phyloP scores from a whole-genome alignment of 768 basidiomycete species.

The Leccinum aurantiacum region DNA sequence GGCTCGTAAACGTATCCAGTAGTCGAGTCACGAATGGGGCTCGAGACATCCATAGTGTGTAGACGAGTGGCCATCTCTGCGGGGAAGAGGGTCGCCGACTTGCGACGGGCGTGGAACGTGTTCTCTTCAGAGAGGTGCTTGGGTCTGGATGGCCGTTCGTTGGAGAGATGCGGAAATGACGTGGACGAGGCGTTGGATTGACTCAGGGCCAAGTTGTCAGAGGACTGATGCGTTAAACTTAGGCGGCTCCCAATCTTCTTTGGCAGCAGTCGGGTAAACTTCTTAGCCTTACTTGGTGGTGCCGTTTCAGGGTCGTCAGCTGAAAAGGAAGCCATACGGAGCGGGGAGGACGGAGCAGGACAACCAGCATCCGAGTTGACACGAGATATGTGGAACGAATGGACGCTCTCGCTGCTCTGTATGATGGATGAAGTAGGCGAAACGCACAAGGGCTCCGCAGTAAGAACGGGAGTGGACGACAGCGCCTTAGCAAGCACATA shows the following conservation, averaged over 20 bases:
- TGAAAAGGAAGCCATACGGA: slow-evolving; percentile 26
- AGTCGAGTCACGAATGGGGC: slow-evolving; percentile 22
- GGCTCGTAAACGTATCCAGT: slow-evolving; percentile 30
- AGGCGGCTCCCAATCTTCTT: slow-evolving; percentile 34
- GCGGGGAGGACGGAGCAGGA: slow-evolving; percentile 29
- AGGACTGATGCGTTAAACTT: slow-evolving; percentile 26
- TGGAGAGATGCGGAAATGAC: slow-evolving; percentile 26
- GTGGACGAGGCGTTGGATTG: slow-evolving; percentile 27
- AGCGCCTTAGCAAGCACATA: slow-evolving; percentile 23
- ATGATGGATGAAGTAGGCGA: slow-evolving; percentile 28
- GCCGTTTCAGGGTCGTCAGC: slow-evolving; percentile 22
- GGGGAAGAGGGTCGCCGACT: slow-evolving; percentile 35
- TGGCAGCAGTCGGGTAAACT: slow-evolving; percentile 32
- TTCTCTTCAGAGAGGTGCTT: slow-evolving; percentile 32
- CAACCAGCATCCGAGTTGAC: slow-evolving; percentile 19
- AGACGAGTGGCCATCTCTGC: slow-evolving; percentile 28
- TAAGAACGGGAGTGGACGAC: slow-evolving; percentile 31
- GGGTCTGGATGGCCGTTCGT: slow-evolving; percentile 25
- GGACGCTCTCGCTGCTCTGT: slow-evolving; percentile 30
- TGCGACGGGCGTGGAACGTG: slow-evolving; percentile 37
- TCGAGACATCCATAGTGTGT: slow-evolving; percentile 33
- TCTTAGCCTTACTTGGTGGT: slow-evolving; percentile 24
- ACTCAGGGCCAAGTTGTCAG: slow-evolving; percentile 26
- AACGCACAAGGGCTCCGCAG: slow-evolving; percentile 25
- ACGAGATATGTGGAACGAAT: slow-evolving; percentile 20